Percentiles rank a stretch among this genome's conserved stretches.
phyloP scores from a whole-genome alignment of 192 early-diverging fungal genomes.

The Chytriomyces confervae region DNA sequence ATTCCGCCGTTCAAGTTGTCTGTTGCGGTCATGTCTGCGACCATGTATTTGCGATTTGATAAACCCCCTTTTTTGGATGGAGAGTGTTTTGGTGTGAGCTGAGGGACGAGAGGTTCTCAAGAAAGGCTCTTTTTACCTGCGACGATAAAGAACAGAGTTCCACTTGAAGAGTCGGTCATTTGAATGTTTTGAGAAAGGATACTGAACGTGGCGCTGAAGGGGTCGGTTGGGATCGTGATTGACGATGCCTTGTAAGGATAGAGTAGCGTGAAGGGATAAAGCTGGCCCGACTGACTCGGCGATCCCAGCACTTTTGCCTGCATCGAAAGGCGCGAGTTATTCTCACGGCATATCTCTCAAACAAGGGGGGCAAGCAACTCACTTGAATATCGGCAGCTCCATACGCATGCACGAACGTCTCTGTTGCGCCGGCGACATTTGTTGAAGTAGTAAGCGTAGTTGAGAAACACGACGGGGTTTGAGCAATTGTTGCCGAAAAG shows the following conservation, averaged over 20 bases:
- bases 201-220: not conserved
- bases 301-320: not conserved
- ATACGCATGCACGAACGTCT: too few species aligned
- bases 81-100: not conserved
- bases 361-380: too few species aligned
- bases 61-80: not conserved
- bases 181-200: not conserved
- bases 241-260: constrained; percentile 4
- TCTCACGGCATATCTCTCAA: too few species aligned
- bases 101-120: not conserved
- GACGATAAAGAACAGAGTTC: not conserved
- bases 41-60: not conserved
- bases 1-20: not conserved
- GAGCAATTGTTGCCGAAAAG: too few species aligned
- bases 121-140: not conserved
- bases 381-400: too few species aligned
- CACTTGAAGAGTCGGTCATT: not conserved
- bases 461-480: too few species aligned
- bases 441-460: too few species aligned
- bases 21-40: not conserved
- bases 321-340: too few species aligned
- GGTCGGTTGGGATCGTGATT: not conserved
- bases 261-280: not conserved
- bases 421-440: too few species aligned
- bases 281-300: not conserved